These are phyloP conservation scores for Pseudopithomyces maydicus DNA, from an alignment of 2,329 filamentous ascomycete species.

Conservation along the genomic window DNA sequence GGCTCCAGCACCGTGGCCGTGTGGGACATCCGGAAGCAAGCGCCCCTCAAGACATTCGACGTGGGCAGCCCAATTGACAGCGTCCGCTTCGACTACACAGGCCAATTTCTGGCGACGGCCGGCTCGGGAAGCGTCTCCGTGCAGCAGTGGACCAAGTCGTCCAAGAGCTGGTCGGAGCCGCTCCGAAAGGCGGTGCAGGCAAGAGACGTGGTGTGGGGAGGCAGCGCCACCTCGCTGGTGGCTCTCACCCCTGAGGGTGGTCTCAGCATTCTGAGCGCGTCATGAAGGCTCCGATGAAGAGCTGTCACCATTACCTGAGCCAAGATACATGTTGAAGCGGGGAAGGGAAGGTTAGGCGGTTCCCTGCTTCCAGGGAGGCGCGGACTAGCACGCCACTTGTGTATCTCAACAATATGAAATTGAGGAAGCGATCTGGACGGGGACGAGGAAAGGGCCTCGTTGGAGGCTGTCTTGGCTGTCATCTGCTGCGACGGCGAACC, in stretches of 20 bases:
- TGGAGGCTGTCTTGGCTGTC: slow-evolving; percentile 5
- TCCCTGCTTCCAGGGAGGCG: slow-evolving; percentile 1
- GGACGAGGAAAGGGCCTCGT: slow-evolving; percentile 4
- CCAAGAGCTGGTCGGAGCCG: slow-evolving; percentile 88
- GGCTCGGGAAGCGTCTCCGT: slow-evolving; percentile 83
- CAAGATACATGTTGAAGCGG: background rate
- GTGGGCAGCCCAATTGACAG: slow-evolving; percentile 77
- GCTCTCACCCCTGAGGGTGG: slow-evolving; percentile 76
- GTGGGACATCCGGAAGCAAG: slow-evolving; percentile 89
- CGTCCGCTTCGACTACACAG: slow-evolving; percentile 91
- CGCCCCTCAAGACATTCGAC: slow-evolving; percentile 82
- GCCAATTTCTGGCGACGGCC: slow-evolving; percentile 85
- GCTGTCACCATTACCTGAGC: background rate
- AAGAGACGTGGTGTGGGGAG: slow-evolving; percentile 77
- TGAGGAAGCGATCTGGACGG: background rate
- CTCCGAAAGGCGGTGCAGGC: slow-evolving; percentile 76
- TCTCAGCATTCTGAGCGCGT: slow-evolving; percentile 68
- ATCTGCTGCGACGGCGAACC: slow-evolving; percentile 8
- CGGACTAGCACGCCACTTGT: slow-evolving; percentile 10
- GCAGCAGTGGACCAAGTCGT: slow-evolving; percentile 84
- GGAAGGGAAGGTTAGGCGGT: slow-evolving; percentile 6
- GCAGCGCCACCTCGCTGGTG: slow-evolving; percentile 73
- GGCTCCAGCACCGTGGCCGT: slow-evolving; percentile 79
- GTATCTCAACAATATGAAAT: slow-evolving; percentile 4
- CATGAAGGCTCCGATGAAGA: slow-evolving; percentile 12